Evolutionary conservation across 345 rosid genomes (phyloP).

Genomic region (Populus alba): DNA sequence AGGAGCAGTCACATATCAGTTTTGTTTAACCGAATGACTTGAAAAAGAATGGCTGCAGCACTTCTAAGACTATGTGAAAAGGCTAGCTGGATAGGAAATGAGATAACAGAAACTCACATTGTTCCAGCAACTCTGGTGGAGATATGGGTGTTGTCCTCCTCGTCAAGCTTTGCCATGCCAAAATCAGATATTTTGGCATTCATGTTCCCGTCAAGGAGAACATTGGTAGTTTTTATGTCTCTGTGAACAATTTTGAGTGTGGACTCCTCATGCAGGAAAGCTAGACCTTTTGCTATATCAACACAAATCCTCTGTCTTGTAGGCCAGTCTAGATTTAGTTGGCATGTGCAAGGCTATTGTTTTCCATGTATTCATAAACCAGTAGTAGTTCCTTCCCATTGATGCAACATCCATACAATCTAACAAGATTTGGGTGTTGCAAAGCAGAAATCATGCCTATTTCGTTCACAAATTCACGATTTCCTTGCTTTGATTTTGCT

Average conservation of each 20-base stretch:
- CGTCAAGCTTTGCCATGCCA: no score
- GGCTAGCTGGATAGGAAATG: no score
- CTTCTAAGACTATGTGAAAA: not conserved
- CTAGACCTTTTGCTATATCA: conserved; percentile 33
- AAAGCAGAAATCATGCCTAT: conserved; percentile 63
- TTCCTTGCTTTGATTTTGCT: no score
- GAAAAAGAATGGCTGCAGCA: not conserved
- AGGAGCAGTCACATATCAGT: not conserved
- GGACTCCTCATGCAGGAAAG: no score
- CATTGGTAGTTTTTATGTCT: no score
- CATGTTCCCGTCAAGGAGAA: no score
- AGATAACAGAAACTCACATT: no score
- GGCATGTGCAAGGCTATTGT: conserved; percentile 48
- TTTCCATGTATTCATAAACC: conserved; percentile 55
- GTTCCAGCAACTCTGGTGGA: no score
- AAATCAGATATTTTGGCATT: no score
- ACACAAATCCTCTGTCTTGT: conserved; percentile 29
- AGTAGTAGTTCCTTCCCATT: conserved; percentile 53
- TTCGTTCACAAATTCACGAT: no score
- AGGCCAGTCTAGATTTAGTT: conserved; percentile 29
- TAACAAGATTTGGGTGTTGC: conserved; percentile 57
- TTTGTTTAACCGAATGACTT: not conserved
- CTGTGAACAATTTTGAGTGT: no score
- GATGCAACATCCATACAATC: conserved; percentile 26
- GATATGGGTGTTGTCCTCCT: no score